phyloP scores from a whole-genome alignment of 306 rosid genomes.

The Morella rubra region DNA sequence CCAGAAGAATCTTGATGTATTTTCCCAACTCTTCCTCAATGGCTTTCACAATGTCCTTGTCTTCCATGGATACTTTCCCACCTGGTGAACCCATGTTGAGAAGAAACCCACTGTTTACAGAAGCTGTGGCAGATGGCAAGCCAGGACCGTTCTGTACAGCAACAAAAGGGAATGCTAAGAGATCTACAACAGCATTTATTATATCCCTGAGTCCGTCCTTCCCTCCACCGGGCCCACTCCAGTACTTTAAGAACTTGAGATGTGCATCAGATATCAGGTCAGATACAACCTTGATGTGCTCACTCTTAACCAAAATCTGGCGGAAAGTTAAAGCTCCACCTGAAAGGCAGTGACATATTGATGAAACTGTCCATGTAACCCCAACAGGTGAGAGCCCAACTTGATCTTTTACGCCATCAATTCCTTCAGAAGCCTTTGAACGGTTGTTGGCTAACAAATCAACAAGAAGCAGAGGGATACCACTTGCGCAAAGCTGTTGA shows the following conservation, averaged over 20 bases:
- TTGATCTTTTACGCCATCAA: conserved; percentile 43
- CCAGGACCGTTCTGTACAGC: conserved; percentile 88
- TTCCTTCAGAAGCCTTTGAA: conserved; percentile 46
- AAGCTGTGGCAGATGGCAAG: conserved; percentile 75
- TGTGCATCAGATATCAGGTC: conserved; percentile 68
- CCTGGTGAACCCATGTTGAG: conserved; percentile 85
- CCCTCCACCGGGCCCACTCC: conserved; percentile 95
- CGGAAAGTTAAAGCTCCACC: conserved; percentile 78
- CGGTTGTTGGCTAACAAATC: conserved; percentile 53
- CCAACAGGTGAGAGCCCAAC: conserved; percentile 87
- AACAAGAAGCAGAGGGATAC: conserved; percentile 72
- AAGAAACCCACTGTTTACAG: conserved; percentile 83
- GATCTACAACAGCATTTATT: conserved; percentile 63
- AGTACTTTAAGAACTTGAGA: conserved; percentile 68
- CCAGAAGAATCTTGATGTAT: conserved; percentile 69
- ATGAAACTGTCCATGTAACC: conserved; percentile 71
- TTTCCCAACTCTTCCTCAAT: conserved; percentile 87
- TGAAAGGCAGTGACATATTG: conserved; percentile 75
- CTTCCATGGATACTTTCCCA: conserved; percentile 76
- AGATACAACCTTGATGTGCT: conserved; percentile 67
- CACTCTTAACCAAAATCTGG: conserved; percentile 61
- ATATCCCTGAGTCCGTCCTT: conserved; percentile 65
- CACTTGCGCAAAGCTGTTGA: conserved; percentile 83
- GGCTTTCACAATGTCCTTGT: conserved; percentile 70
- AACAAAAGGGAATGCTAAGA: conserved; percentile 92